Evolutionary conservation across 768 basidiomycete species (phyloP), one percentile per base, ranked within the genome.

Genomic region (Amanita rimosa): DNA sequence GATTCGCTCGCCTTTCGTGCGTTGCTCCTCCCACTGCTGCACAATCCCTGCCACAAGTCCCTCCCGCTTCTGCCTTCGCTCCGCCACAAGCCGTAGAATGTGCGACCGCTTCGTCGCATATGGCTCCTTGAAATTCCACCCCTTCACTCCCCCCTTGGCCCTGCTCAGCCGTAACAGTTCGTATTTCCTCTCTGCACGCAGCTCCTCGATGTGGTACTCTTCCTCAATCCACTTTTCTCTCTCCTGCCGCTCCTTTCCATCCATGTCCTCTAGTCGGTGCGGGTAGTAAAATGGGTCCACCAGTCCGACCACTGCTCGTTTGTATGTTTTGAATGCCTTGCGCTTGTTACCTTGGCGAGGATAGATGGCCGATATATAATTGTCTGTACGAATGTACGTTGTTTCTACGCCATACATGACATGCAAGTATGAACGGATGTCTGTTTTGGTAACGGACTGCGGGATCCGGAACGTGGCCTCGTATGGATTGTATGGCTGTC

Each of bases 301-400:
- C 49, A 97, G 74, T 24, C 93, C 93, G 17, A 97, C 90, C 31
- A 95, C 81, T 3, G 91, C 91, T 31, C 89, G 84, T 62, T 97
- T 97, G 70, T 90, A 94, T 17, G 82, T 83, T 55, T 72, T 73
- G 57, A 74, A 65, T 2, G 68, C 54, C 45, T 69, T 62, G 43
- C 59, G 64, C 45, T 50, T 48, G 43, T 55, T 64, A 40, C 58
- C 66, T 41, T 42, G 64, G 53, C 27, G 55, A 37, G 61, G 63
- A 42, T 63, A 56, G 16, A 75, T 57, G 38, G 82, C 78, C 0
- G 83, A 75, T 51, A 83, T 68, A 57, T 91, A 90, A 69, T 87
- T 89, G 71, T 89, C 87, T n/a, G 93, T 97, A 45, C 93, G 89
- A 53, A 97, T 90, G 63, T 94, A 96, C 6, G 92, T 95, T 51